Percentiles rank a stretch among this genome's conserved stretches.
These are phyloP conservation scores for Phytopythium ostracodes DNA, from an alignment of 352 stramenopile species.

Conservation along the genomic window DNA sequence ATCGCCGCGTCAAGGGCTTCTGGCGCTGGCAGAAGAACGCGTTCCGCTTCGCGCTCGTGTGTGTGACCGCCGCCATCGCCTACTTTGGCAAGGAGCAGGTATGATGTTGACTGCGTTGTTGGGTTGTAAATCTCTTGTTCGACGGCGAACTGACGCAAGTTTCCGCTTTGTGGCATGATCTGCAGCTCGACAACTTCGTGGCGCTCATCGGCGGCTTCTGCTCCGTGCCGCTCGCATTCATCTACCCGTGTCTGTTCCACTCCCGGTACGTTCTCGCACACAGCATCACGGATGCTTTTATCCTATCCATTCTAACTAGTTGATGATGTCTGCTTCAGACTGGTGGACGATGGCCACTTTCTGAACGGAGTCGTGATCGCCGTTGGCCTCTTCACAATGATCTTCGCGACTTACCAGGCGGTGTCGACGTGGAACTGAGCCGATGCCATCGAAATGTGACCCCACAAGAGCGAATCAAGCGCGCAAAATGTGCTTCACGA, in stretches of 20 bases:
- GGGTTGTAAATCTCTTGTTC: background rate
- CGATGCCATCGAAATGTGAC: background rate
- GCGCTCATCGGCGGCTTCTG: constrained; percentile 70
- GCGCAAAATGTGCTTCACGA: background rate
- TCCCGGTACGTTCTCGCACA: constrained; percentile 18
- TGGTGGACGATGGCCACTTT: constrained; percentile 38
- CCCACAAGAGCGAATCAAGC: background rate
- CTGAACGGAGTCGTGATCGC: constrained; percentile 44
- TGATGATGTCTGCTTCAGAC: no score
- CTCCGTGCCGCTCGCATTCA: constrained; percentile 67
- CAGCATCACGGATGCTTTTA: no score
- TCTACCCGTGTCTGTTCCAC: constrained; percentile 71
- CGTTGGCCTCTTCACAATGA: constrained; percentile 52
- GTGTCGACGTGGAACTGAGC: constrained; percentile 39
- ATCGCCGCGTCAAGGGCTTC: constrained; percentile 41
- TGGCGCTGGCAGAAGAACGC: constrained; percentile 70
- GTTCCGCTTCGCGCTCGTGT: constrained; percentile 58
- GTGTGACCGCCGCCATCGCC: constrained; percentile 52
- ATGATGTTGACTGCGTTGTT: background rate
- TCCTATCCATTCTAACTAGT: no score
- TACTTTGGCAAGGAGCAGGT: constrained; percentile 59
- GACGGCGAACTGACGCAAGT: background rate
- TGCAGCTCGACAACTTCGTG: constrained; percentile 62
- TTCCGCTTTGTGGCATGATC: constrained; percentile 1
- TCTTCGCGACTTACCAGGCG: constrained; percentile 57